Conservation (phyloP, 305 asterid genomes). For the Rubia tinctorum region DNA sequence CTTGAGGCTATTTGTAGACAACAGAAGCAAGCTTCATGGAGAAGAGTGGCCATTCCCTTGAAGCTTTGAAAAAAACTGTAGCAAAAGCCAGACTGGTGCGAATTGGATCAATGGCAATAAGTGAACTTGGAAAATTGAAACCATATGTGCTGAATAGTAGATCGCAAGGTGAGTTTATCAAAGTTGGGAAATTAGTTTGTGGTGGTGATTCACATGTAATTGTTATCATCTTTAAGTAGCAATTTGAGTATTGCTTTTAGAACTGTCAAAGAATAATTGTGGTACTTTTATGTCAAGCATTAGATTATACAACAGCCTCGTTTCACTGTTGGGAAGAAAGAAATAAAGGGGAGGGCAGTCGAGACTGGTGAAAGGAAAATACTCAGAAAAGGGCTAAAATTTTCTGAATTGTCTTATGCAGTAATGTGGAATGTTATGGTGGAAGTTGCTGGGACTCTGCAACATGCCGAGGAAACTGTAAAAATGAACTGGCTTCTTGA, state of each 20-base stretch:
- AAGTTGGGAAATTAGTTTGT: background rate
- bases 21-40: slow-evolving; percentile 42
- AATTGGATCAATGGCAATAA: slow-evolving; percentile 60
- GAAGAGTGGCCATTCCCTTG: slow-evolving; percentile 21
- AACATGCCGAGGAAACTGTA: slow-evolving; percentile 48
- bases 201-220: background rate
- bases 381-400: slow-evolving; percentile 1
- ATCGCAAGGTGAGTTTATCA: slow-evolving; percentile 55
- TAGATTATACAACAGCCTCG: background rate
- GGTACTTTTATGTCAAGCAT: background rate
- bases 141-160: slow-evolving; percentile 38
- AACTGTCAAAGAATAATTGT: background rate
- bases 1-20: slow-evolving; percentile 39
- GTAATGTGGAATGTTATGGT: slow-evolving; percentile 83
- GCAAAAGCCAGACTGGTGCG: slow-evolving; percentile 80
- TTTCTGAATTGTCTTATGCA: slow-evolving; percentile 24
- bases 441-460: slow-evolving; percentile 66
- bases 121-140: slow-evolving; percentile 54
- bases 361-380: background rate
- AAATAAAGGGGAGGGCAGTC: background rate
- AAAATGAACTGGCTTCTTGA: slow-evolving; percentile 88
- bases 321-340: background rate
- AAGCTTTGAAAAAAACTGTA: slow-evolving; percentile 48
- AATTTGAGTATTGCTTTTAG: background rate
- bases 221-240: background rate